Conservation (phyloP, 2,329 filamentous ascomycete genomes). For the Fusarium anthophilum region DNA sequence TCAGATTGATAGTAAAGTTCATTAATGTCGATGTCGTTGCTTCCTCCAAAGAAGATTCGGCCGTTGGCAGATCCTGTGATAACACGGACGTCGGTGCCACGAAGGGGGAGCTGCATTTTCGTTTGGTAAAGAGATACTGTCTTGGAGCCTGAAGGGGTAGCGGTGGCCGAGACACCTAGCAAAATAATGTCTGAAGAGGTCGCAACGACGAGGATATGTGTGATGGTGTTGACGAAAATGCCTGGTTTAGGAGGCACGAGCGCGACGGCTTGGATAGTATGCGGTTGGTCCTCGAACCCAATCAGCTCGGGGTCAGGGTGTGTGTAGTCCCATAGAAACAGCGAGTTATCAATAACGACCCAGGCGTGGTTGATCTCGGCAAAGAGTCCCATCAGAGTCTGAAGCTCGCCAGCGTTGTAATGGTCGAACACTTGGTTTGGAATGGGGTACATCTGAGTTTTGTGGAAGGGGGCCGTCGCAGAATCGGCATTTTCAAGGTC, state of each 20-base stretch:
- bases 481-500: constrained; percentile 74
- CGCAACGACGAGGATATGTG: constrained; percentile 87
- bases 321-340: constrained; percentile 98
- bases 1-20: constrained; percentile 97
- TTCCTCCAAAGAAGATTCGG: constrained; percentile 91
- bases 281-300: constrained; percentile 88
- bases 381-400: constrained; percentile 95
- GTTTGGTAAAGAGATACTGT: constrained; percentile 87
- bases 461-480: constrained; percentile 90
- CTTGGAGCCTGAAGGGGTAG: constrained; percentile 74
- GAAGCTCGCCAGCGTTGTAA: constrained; percentile 86
- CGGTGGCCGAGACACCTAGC: constrained; percentile 79
- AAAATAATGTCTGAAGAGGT: constrained; percentile 86
- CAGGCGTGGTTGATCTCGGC: constrained; percentile 95
- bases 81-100: constrained; percentile 78
- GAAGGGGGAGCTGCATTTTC: constrained; percentile 80
- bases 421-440: constrained; percentile 93
- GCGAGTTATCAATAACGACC: constrained; percentile 93
- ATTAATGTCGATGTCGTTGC: constrained; percentile 84
- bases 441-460: constrained; percentile 85
- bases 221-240: constrained; percentile 88
- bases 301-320: constrained; percentile 90
- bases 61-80: constrained; percentile 86
- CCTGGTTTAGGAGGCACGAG: constrained; percentile 84
- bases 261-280: constrained; percentile 91